Base-by-base conservation (phyloP, 2,329 filamentous ascomycete genomes). In the Colletotrichum orchidophilum region DNA sequence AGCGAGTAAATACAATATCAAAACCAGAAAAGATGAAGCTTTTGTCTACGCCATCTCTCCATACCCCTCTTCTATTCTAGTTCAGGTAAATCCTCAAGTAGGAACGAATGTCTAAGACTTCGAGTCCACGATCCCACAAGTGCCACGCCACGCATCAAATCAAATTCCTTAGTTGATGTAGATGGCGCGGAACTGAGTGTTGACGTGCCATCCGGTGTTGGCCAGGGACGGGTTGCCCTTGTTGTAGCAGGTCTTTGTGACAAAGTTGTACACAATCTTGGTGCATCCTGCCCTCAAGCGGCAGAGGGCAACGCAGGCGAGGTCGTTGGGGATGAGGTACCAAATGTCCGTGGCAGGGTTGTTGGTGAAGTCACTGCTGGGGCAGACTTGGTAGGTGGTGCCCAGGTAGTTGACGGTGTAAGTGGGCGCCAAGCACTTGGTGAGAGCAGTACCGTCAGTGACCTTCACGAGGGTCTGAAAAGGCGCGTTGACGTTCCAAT, bases 171-270 rank as follows among this genome's bases (percentile, higher is more conserved):
- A 46, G 18, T 46, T 46, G 8, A 66, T 50, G 13, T 63, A 68
- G 50, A 68, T 68, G 18, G 66, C 52, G 21, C 66, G 66, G 59
- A 63, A 63, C 39, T 63, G 29, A 13, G 58, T 57, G 66, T 68
- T 24, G 13, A 68, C 66, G 42, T 63, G 50, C 66, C 66, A 68
- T 4, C 66, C 59, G 13, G 59, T 49, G 3, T 52, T 63, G 1
- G 35, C 52, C 27, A 68, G n/a, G 3, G 66, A 63, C 13, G 66
- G 59, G 18, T 63, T 68, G n/a, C 66, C 66, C 66, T 68, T 63
- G 59, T 63, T 68, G 35, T 63, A 68, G 21, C 66, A 68, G 9
- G 66, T 63, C 39, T 52, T 26, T 18, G 59, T 68, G 24, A 49
- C 42, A 31, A 42, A 57, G 39, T 68, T 58, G 29, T 68, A 68